Evolutionary conservation across 306 rosid genomes (phyloP).

Genomic region (Sophora flavescens): DNA sequence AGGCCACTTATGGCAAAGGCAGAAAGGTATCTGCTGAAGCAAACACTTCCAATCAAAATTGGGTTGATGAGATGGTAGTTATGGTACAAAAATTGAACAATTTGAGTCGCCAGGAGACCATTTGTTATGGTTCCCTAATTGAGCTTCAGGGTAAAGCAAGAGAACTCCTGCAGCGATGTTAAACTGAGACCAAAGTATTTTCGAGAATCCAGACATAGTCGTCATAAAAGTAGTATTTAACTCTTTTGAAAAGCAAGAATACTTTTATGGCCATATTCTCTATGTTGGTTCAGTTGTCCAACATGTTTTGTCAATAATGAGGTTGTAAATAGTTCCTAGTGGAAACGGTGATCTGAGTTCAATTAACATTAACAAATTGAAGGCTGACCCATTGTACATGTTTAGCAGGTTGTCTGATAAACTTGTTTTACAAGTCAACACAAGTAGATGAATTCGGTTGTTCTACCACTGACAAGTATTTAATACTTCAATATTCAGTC

Average conservation of each 20-base stretch:
- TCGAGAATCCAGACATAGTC: not conserved
- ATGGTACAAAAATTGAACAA: slow-evolving; percentile 54
- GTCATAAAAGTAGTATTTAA: slow-evolving; percentile 1
- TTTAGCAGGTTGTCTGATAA: slow-evolving; percentile 9
- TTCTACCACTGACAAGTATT: not conserved
- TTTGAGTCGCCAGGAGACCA: slow-evolving; percentile 49
- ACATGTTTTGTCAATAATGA: not conserved
- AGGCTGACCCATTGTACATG: slow-evolving; percentile 9
- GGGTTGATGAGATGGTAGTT: slow-evolving; percentile 50
- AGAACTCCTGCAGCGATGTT: slow-evolving; percentile 51
- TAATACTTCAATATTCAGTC: slow-evolving; percentile 18
- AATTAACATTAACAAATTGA: slow-evolving; percentile 3
- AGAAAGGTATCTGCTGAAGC: slow-evolving; percentile 43
- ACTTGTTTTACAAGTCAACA: slow-evolving; percentile 34
- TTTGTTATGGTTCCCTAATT: slow-evolving; percentile 44
- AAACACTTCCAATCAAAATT: slow-evolving; percentile 45
- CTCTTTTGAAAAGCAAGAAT: slow-evolving; percentile 42
- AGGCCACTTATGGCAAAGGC: slow-evolving; percentile 74
- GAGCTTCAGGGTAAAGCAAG: slow-evolving; percentile 72
- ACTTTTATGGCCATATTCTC: slow-evolving; percentile 25
- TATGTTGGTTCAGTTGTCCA: slow-evolving; percentile 33
- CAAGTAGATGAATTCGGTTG: not conserved
- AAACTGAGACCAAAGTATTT: not conserved
- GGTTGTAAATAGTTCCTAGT: slow-evolving; percentile 45
- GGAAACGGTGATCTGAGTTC: slow-evolving; percentile 20